Evolutionary conservation across 2,329 filamentous ascomycete genomes (phyloP).

Genomic region (Lasiodiplodia sp.): DNA sequence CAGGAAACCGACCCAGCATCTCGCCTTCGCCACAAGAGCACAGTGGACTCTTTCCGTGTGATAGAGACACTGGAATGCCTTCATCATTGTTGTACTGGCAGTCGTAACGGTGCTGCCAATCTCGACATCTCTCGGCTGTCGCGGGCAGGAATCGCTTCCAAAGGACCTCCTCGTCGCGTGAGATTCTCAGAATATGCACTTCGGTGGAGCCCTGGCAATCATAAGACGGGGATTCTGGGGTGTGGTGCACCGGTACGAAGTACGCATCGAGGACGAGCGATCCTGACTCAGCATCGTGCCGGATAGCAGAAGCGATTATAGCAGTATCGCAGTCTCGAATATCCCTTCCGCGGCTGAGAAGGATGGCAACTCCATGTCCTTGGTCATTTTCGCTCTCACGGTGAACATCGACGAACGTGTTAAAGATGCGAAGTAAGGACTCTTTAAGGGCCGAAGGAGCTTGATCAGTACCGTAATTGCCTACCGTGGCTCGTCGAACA

Average conservation of each 20-base stretch:
- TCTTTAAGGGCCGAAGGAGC: not conserved
- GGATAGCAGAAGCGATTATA: conserved; percentile 5
- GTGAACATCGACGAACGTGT: not conserved
- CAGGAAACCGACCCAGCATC: conserved; percentile 36
- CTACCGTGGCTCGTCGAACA: not conserved
- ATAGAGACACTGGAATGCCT: not conserved
- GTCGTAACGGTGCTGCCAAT: not conserved
- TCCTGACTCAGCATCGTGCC: conserved; percentile 1
- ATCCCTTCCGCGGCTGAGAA: not conserved
- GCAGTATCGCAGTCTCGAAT: conserved; percentile 2
- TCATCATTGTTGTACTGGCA: not conserved
- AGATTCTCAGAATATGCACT: not conserved
- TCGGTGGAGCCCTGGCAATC: not conserved
- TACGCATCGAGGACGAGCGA: conserved; percentile 4
- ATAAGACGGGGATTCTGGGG: not conserved
- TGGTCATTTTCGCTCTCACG: not conserved
- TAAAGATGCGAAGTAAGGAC: not conserved
- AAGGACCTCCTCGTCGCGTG: not conserved
- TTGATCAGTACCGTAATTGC: not conserved
- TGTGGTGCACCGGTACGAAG: not conserved
- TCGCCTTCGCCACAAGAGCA: conserved; percentile 46
- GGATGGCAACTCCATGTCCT: not conserved
- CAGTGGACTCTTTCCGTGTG: conserved; percentile 28
- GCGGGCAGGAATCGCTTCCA: conserved; percentile 3
- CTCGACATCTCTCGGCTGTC: conserved; percentile 10